These are phyloP conservation scores for Cylindrotheca fusiformis DNA, from an alignment of 108 stramenopile genomes.

Conservation along the genomic window DNA sequence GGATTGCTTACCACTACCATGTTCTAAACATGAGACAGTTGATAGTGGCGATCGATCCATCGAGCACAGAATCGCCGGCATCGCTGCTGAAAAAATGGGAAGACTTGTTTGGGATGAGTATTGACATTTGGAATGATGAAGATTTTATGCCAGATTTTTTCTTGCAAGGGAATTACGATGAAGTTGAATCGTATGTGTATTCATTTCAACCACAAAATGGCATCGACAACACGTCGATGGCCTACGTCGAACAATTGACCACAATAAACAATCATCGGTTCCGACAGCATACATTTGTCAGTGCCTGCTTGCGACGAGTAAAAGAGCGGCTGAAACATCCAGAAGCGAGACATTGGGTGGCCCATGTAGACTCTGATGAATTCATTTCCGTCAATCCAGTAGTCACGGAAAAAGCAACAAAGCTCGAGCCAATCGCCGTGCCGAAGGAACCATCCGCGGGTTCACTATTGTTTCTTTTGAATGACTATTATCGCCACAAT, in stretches of 20 bases:
- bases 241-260: background rate
- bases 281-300: constrained; percentile 38
- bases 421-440: background rate
- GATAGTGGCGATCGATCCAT: constrained; percentile 22
- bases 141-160: constrained; percentile 41
- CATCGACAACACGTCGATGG: background rate
- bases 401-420: background rate
- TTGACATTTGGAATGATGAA: constrained; percentile 22
- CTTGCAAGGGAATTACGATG: constrained; percentile 16
- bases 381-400: constrained; percentile 51
- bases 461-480: background rate
- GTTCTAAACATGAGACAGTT: constrained; percentile 30
- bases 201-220: background rate
- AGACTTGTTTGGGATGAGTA: background rate
- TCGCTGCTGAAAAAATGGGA: constrained; percentile 6
- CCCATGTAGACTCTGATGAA: constrained; percentile 68
- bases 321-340: background rate
- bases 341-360: constrained; percentile 34
- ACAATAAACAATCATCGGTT: constrained; percentile 38
- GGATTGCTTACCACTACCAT: constrained; percentile 59
- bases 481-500: constrained; percentile 5
- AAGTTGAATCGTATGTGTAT: background rate
- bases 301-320: constrained; percentile 17
- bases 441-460: background rate
- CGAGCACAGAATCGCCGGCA: background rate